A percentile compares a stretch with the other conserved stretches of the same genome.
Conservation (phyloP, 1,284 basidiomycete genomes). For the Taiwanofungus camphoratus region DNA sequence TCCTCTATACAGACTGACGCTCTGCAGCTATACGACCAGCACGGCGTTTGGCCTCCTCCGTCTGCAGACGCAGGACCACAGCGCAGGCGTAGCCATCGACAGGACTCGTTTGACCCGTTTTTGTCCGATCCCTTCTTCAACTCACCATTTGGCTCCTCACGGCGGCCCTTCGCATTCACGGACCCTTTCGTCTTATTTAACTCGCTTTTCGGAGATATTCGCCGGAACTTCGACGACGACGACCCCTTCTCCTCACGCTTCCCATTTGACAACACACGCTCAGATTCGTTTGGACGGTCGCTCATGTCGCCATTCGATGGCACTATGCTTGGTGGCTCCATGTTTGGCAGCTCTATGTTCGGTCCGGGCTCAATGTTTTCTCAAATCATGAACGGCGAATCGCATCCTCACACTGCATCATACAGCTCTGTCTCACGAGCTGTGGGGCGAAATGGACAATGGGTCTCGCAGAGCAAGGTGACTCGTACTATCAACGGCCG, state of each 20-base stretch:
- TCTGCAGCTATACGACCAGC: constrained; percentile 54
- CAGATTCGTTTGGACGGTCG: constrained; percentile 11
- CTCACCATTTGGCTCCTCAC: constrained; percentile 20
- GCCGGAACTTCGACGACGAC: constrained; percentile 17
- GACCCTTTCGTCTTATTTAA: constrained; percentile 73
- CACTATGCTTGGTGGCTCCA: constrained; percentile 5
- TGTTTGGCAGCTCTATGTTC: constrained; percentile 10
- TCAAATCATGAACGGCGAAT: constrained; percentile 11
- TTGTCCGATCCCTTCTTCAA: constrained; percentile 30
- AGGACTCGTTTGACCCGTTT: constrained; percentile 23
- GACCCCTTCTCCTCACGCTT: constrained; percentile 27
- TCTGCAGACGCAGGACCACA: constrained; percentile 19
- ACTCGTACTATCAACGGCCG: constrained; percentile 58
- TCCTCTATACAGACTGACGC: constrained; percentile 1
- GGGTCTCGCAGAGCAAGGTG: constrained; percentile 49
- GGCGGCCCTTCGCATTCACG: constrained; percentile 41
- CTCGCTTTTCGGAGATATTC: constrained; percentile 52
- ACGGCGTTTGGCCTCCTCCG: constrained; percentile 71
- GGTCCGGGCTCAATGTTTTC: constrained; percentile 13
- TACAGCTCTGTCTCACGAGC: constrained; percentile 22
- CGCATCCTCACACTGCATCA: constrained; percentile 7
- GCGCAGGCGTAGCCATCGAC: constrained; percentile 6
- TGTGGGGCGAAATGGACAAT: constrained; percentile 27
- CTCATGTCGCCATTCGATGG: constrained; percentile 20
- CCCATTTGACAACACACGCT: constrained; percentile 8